Percentiles rank a stretch among this genome's conserved stretches.
Conservation (phyloP, 495 filamentous ascomycete species). For the Podospora fimiseda region DNA sequence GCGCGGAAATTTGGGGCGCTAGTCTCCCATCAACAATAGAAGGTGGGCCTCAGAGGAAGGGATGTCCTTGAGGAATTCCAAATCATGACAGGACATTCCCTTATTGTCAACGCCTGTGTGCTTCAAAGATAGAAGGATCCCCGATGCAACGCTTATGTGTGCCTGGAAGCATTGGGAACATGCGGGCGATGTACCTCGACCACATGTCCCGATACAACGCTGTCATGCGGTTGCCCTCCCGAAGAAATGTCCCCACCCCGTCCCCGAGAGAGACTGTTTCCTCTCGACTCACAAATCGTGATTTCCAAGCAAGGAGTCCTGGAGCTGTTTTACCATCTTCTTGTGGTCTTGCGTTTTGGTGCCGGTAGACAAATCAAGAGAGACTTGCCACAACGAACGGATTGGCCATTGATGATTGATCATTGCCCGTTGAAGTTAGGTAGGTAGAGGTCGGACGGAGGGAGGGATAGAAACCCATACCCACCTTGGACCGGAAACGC, state of each 20-base stretch:
- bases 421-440: too few relatives aligned
- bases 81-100: not conserved
- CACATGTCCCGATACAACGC: not conserved
- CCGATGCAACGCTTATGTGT: not conserved
- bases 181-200: not conserved
- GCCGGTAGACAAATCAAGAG: too few relatives aligned
- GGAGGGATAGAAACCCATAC: too few relatives aligned
- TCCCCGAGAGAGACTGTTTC: not conserved
- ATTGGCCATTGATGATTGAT: too few relatives aligned
- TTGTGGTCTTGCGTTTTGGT: too few relatives aligned
- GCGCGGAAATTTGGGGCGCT: not conserved
- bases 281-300: not conserved
- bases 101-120: not conserved
- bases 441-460: too few relatives aligned
- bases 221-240: not conserved
- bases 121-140: not conserved
- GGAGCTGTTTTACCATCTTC: not conserved
- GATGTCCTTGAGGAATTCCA: not conserved
- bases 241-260: not conserved
- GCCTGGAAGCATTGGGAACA: too few relatives aligned
- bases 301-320: not conserved
- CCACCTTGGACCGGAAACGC: not conserved
- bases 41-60: not conserved
- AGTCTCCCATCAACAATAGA: not conserved
- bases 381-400: too few relatives aligned